These are phyloP conservation scores for Didymella glomerata DNA, from an alignment of 2,329 filamentous ascomycete genomes.

Conservation along the genomic window DNA sequence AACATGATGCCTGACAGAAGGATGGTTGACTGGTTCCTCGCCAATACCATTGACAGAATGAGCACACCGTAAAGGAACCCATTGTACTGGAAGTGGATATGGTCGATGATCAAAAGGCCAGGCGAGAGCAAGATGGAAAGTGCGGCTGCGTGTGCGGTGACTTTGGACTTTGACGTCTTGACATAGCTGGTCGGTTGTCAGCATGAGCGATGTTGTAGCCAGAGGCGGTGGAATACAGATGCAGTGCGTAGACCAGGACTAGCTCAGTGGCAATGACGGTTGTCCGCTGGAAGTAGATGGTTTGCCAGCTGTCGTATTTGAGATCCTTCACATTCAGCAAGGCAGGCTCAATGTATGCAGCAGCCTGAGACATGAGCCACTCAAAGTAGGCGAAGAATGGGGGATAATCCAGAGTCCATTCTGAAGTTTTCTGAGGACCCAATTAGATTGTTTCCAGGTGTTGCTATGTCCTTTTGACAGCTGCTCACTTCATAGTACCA, in stretches of 20 bases:
- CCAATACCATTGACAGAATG: slow-evolving; percentile 84
- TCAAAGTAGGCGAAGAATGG: slow-evolving; percentile 98
- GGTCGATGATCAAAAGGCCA: slow-evolving; percentile 94
- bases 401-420: slow-evolving; percentile 99
- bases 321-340: slow-evolving; percentile 86
- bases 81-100: slow-evolving; percentile 99
- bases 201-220: slow-evolving; percentile 6
- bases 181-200: slow-evolving; percentile 67
- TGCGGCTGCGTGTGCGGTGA: slow-evolving; percentile 83
- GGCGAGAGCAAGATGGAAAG: slow-evolving; percentile 91
- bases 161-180: slow-evolving; percentile 75
- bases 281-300: slow-evolving; percentile 89
- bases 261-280: slow-evolving; percentile 88
- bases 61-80: slow-evolving; percentile 93
- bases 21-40: slow-evolving; percentile 76
- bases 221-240: slow-evolving; percentile 62
- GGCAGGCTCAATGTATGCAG: slow-evolving; percentile 76
- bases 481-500: slow-evolving; percentile 86
- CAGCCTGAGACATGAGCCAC: slow-evolving; percentile 85
- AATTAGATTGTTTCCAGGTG: slow-evolving; percentile 24
- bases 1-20: slow-evolving; percentile 84
- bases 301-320: slow-evolving; percentile 90
- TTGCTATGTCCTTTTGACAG: background rate
- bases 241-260: slow-evolving; percentile 81
- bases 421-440: slow-evolving; percentile 75